These are phyloP conservation scores for Diversispora eburnea DNA, from an alignment of 192 early-diverging fungal genomes.

Conservation along the genomic window DNA sequence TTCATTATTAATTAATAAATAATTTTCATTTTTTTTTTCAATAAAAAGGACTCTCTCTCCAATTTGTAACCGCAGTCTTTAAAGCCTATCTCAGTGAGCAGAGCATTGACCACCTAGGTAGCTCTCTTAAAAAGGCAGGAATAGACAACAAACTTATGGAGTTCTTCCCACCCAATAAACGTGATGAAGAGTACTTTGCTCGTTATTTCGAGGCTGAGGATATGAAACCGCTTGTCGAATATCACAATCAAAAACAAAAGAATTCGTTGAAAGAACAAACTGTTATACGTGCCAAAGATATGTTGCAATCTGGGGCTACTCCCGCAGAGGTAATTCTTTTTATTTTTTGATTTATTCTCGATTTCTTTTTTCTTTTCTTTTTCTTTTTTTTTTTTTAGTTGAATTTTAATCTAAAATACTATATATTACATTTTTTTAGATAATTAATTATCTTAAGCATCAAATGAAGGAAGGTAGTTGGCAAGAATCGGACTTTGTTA, in stretches of 20 bases:
- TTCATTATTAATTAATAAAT: too few relatives aligned
- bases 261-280: constrained; percentile 64
- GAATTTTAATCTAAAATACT: too few relatives aligned
- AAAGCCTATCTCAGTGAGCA: constrained; percentile 76
- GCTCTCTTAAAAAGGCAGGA: constrained; percentile 62
- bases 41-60: constrained; percentile 64
- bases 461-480: constrained; percentile 65
- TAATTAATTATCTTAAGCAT: constrained; percentile 60
- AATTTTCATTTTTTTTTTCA: background rate
- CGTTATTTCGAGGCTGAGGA: constrained; percentile 93
- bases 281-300: constrained; percentile 53
- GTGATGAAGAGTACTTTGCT: constrained; percentile 81
- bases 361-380: background rate
- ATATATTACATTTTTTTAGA: constrained; percentile 37
- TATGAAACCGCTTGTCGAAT: constrained; percentile 82
- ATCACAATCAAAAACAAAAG: constrained; percentile 71
- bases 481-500: constrained; percentile 71
- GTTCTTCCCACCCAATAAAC: constrained; percentile 91
- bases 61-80: constrained; percentile 82
- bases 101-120: constrained; percentile 70
- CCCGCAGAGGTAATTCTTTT: constrained; percentile 49
- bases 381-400: too few relatives aligned
- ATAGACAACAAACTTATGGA: constrained; percentile 75
- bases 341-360: constrained; percentile 4
- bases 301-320: constrained; percentile 55